Conservation (phyloP, 768 basidiomycete species). For the Sarcomyxa edulis region DNA sequence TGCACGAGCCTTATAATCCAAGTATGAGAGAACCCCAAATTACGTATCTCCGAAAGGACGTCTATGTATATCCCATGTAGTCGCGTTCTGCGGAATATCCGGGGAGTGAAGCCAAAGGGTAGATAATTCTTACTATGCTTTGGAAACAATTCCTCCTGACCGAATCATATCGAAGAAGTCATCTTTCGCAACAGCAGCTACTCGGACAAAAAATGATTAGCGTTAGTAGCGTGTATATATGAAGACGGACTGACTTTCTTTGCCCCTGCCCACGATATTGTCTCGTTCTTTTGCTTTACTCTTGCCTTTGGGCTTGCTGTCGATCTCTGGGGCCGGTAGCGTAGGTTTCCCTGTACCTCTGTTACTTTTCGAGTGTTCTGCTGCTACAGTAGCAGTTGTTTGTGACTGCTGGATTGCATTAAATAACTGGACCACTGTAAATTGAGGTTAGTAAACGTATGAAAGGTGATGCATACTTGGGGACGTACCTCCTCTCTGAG, state of each 20-base stretch:
- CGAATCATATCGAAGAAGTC: slow-evolving; percentile 82
- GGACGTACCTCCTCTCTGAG: slow-evolving; percentile 71
- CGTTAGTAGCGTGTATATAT: slow-evolving; percentile 1
- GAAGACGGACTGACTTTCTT: slow-evolving; percentile 43
- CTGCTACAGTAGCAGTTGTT: slow-evolving; percentile 41
- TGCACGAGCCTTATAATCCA: no score
- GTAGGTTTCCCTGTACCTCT: slow-evolving; percentile 73
- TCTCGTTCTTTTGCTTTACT: slow-evolving; percentile 51
- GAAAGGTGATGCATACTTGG: neutral
- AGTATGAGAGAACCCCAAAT: no score
- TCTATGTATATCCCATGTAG: no score
- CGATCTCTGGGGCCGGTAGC: slow-evolving; percentile 57
- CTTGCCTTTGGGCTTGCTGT: slow-evolving; percentile 37
- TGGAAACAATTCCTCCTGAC: slow-evolving; percentile 76
- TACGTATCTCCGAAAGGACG: no score
- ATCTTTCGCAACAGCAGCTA: slow-evolving; percentile 61
- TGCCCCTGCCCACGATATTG: slow-evolving; percentile 46
- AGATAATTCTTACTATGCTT: slow-evolving; percentile 31
- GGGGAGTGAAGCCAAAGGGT: neutral
- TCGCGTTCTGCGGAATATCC: slow-evolving; percentile 10
- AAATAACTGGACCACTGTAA: slow-evolving; percentile 75
- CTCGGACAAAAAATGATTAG: slow-evolving; percentile 4
- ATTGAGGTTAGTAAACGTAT: neutral
- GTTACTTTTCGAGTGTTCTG: slow-evolving; percentile 52
- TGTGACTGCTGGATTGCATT: slow-evolving; percentile 85